Percentiles rank a stretch among this genome's conserved stretches.
Conservation (phyloP, 768 basidiomycete species). For the Astraeus odoratus region DNA sequence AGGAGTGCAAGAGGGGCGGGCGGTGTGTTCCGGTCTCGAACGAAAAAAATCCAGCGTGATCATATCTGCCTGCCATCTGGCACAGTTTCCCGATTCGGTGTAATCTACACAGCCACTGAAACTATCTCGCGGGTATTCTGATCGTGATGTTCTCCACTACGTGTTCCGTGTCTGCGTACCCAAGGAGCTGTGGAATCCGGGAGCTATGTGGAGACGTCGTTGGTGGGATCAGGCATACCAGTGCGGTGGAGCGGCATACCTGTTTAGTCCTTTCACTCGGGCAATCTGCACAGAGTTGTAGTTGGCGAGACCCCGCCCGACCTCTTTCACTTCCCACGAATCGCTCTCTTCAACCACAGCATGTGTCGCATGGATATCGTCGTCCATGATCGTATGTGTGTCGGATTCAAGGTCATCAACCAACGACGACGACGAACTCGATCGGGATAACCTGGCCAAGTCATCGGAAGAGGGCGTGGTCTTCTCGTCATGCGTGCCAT, state of each 20-base stretch:
- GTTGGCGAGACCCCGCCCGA: constrained; percentile 91
- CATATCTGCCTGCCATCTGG: no score
- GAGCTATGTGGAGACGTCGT: constrained; percentile 44
- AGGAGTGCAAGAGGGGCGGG: neutral
- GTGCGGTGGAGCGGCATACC: constrained; percentile 45
- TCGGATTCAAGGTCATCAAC: constrained; percentile 21
- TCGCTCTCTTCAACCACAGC: constrained; percentile 36
- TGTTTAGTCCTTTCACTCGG: constrained; percentile 83
- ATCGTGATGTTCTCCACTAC: constrained; percentile 95
- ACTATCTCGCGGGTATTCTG: constrained; percentile 36
- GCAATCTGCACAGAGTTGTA: constrained; percentile 93
- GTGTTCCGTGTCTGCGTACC: constrained; percentile 95
- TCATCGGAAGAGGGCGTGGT: constrained; percentile 32
- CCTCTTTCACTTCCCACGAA: constrained; percentile 74
- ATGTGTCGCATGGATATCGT: constrained; percentile 22
- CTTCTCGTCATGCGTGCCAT: constrained; percentile 26
- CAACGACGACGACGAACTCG: constrained; percentile 30
- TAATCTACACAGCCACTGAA: constrained; percentile 44
- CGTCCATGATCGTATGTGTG: constrained; percentile 22
- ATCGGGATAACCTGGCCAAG: constrained; percentile 34
- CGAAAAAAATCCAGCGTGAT: constrained; percentile 3
- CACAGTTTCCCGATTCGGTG: no score
- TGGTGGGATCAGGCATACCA: no score
- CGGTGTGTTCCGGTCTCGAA: neutral
- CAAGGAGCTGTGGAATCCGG: constrained; percentile 70